phyloP scores from a whole-genome alignment of 345 rosid species.

The Eutrema japonicum region DNA sequence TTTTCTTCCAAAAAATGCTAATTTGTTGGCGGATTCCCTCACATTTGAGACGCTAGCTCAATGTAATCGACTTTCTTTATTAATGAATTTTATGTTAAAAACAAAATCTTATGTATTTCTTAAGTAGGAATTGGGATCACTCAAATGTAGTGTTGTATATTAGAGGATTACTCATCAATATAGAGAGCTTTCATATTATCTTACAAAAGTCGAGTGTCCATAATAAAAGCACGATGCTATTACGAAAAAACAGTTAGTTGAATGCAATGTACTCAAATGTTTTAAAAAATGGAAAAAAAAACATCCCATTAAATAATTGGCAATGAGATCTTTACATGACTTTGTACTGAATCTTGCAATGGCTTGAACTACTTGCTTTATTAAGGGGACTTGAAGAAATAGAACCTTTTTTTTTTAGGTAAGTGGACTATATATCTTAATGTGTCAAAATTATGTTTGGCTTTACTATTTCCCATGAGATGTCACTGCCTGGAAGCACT shows the following conservation, averaged over 20 bases:
- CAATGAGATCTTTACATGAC: too few species aligned
- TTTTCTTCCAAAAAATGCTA: too few species aligned
- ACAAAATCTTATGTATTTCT: too few species aligned
- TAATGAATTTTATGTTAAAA: too few species aligned
- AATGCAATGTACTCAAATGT: too few species aligned
- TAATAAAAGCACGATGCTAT: neutral
- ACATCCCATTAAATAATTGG: too few species aligned
- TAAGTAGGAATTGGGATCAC: too few species aligned
- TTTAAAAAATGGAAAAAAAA: too few species aligned
- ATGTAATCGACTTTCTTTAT: too few species aligned
- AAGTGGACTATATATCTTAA: neutral
- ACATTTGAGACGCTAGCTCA: too few species aligned
- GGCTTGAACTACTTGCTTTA: conserved; percentile 16
- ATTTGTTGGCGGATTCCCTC: too few species aligned
- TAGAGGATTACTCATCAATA: neutral
- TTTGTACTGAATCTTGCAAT: conserved; percentile 11
- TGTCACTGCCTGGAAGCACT: conserved; percentile 10
- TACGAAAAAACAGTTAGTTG: too few species aligned
- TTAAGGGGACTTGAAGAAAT: neutral
- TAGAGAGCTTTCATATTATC: neutral
- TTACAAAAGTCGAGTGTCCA: neutral
- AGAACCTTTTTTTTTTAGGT: neutral
- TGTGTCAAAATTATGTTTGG: neutral
- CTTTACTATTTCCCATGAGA: neutral
- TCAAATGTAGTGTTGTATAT: neutral